phyloP scores from a whole-genome alignment of 176 grass and related monocot species.

The Carex cristatella region DNA sequence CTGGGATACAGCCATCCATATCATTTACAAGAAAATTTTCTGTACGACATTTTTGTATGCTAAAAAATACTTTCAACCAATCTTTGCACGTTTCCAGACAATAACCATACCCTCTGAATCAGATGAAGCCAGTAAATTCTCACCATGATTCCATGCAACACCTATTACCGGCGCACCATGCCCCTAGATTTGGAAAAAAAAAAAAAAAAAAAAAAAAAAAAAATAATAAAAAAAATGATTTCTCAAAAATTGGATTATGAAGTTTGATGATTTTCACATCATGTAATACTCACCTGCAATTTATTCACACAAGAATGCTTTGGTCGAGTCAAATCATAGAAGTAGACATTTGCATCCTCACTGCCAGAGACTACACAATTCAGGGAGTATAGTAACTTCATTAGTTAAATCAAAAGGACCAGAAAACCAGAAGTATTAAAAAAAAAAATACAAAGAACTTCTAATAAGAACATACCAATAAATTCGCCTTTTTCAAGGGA shows the following conservation, averaged over 20 bases:
- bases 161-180: slow-evolving; percentile 79
- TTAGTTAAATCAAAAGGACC: background rate
- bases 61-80: slow-evolving; percentile 23
- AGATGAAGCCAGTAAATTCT: slow-evolving; percentile 86
- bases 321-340: slow-evolving; percentile 94
- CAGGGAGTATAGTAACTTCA: slow-evolving; percentile 33
- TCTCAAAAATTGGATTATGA: background rate
- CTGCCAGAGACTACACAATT: slow-evolving; percentile 73
- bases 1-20: background rate
- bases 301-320: slow-evolving; percentile 92
- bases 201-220: background rate
- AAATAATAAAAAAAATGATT: background rate
- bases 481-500: slow-evolving; percentile 99
- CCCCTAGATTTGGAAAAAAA: slow-evolving; percentile 36
- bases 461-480: slow-evolving; percentile 47
- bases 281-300: slow-evolving; percentile 50
- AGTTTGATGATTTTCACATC: background rate
- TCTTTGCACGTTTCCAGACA: slow-evolving; percentile 82
- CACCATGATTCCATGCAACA: slow-evolving; percentile 92
- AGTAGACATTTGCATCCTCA: slow-evolving; percentile 95
- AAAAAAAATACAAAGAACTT: background rate
- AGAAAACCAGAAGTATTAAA: background rate
- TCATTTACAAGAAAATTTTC: slow-evolving; percentile 5
- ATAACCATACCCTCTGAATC: slow-evolving; percentile 96
- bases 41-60: background rate